A percentile compares a stretch with the other conserved stretches of the same genome.
phyloP scores from a whole-genome alignment of 805 yeast genomes.

The Grigorovia yakushimaensis region DNA sequence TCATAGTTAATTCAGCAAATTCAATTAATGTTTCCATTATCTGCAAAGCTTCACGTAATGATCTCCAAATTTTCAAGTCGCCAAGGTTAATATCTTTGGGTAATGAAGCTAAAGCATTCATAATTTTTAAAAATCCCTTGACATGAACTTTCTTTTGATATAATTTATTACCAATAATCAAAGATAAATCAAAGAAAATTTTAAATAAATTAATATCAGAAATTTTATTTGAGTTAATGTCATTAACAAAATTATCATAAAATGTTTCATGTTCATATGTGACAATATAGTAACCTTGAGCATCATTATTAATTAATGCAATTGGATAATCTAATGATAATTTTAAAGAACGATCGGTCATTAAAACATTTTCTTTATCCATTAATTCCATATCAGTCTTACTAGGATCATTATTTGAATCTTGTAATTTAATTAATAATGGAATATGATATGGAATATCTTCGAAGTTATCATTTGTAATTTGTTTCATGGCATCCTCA shows the following conservation, averaged over 20 bases:
- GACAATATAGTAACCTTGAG: constrained; percentile 38
- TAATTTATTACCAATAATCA: constrained; percentile 22
- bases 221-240: constrained; percentile 14
- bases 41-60: constrained; percentile 13
- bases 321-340: constrained; percentile 10
- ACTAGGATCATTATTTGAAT: too few relatives aligned
- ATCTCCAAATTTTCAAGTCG: constrained; percentile 13
- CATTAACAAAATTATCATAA: constrained; percentile 19
- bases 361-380: constrained; percentile 16
- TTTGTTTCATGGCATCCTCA: constrained; percentile 5
- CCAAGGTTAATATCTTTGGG: background rate
- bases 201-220: constrained; percentile 23
- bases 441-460: constrained; percentile 59
- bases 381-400: constrained; percentile 6
- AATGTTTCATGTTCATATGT: constrained; percentile 32
- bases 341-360: constrained; percentile 23
- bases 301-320: constrained; percentile 14
- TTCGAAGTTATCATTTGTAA: constrained; percentile 32
- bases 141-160: constrained; percentile 22
- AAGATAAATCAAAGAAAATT: constrained; percentile 28
- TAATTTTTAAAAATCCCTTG: constrained; percentile 21
- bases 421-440: constrained; percentile 24
- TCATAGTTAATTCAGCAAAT: background rate
- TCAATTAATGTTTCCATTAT: background rate
- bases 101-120: constrained; percentile 10